Conservation (phyloP, 1,284 basidiomycete species). For the Naganishia albida region DNA sequence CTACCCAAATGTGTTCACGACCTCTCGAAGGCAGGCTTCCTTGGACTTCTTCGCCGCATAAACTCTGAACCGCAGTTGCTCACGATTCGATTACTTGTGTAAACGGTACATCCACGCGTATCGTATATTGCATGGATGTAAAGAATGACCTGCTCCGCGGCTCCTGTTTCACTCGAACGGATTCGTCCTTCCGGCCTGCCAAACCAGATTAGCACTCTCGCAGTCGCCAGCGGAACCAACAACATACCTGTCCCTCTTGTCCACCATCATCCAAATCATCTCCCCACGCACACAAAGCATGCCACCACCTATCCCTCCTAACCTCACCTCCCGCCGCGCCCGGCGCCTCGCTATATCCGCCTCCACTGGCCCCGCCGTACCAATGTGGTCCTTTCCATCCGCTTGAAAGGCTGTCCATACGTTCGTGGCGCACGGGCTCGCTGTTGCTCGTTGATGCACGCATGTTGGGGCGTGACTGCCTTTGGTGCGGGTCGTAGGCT, state of each 20-base stretch:
- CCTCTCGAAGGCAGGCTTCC: too few relatives aligned
- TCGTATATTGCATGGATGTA: too few relatives aligned
- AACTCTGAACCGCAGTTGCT: too few relatives aligned
- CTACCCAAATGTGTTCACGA: too few relatives aligned
- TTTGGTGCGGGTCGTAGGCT: not conserved
- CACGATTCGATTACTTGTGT: too few relatives aligned
- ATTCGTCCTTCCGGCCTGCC: conserved; percentile 46
- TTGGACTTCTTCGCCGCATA: too few relatives aligned
- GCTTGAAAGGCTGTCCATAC: conserved; percentile 1
- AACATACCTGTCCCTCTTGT: conserved; percentile 35
- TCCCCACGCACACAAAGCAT: conserved; percentile 50
- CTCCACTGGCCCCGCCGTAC: conserved; percentile 12
- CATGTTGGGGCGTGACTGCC: not conserved
- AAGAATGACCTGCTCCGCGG: too few relatives aligned
- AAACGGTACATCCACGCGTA: too few relatives aligned
- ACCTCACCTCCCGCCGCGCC: not conserved
- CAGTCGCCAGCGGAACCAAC: conserved; percentile 29
- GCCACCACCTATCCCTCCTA: conserved; percentile 48
- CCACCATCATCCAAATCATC: conserved; percentile 47
- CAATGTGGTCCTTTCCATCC: conserved; percentile 25
- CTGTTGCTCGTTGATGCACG: not conserved
- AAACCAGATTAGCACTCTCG: not conserved
- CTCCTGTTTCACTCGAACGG: conserved; percentile 41
- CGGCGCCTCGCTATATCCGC: not conserved
- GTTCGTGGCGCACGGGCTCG: not conserved